Conservation (phyloP, 108 stramenopile genomes). For the Cylindrotheca closterium region DNA sequence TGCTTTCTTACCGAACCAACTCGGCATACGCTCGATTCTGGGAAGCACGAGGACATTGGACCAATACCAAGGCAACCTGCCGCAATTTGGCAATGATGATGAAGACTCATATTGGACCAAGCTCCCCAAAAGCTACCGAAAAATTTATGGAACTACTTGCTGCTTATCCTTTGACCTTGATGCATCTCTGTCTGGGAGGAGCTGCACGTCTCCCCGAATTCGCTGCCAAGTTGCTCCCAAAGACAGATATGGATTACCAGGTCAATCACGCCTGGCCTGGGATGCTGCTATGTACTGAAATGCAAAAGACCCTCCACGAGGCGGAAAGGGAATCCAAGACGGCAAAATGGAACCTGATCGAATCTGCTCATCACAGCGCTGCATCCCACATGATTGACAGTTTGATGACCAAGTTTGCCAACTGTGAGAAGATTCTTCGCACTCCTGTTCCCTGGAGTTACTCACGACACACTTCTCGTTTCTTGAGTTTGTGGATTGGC, state of each 20-base stretch:
- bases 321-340: slow-evolving; percentile 14
- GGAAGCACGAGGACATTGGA: slow-evolving; percentile 62
- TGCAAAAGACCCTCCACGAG: slow-evolving; percentile 22
- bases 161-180: slow-evolving; percentile 40
- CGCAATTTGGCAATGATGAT: slow-evolving; percentile 50
- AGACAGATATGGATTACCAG: slow-evolving; percentile 8
- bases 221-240: slow-evolving; percentile 33
- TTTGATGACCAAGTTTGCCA: slow-evolving; percentile 47
- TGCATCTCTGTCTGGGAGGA: slow-evolving; percentile 32
- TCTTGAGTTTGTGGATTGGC: slow-evolving; percentile 65
- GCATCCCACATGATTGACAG: slow-evolving; percentile 38
- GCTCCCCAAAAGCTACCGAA: slow-evolving; percentile 22
- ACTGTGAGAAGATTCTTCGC: slow-evolving; percentile 45
- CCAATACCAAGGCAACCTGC: slow-evolving; percentile 31
- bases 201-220: slow-evolving; percentile 17
- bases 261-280: slow-evolving; percentile 3
- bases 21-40: slow-evolving; percentile 57
- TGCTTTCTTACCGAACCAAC: slow-evolving; percentile 65
- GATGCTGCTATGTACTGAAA: slow-evolving; percentile 3
- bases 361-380: slow-evolving; percentile 32
- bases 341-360: slow-evolving; percentile 3
- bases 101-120: slow-evolving; percentile 22
- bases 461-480: slow-evolving; percentile 64
- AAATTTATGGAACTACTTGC: slow-evolving; percentile 34
- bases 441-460: slow-evolving; percentile 64